Conservation (phyloP, 768 basidiomycete genomes). For the Fistulinella prunicolor region DNA sequence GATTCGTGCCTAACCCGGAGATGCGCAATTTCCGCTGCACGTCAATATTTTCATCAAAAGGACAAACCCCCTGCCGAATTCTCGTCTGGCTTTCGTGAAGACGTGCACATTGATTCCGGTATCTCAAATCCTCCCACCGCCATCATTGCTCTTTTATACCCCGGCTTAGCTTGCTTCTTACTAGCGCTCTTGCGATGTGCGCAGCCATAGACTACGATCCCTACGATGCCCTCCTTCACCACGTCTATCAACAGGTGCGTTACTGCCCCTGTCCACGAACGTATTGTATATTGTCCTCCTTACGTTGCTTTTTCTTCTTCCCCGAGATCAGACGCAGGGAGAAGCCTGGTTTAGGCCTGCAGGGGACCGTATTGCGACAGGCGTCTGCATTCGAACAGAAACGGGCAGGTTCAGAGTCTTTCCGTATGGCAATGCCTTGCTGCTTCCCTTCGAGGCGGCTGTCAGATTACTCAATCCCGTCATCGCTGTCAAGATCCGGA, state of each 20-base stretch:
- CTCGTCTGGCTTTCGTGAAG: not conserved
- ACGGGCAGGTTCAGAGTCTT: conserved; percentile 72
- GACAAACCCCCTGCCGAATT: not conserved
- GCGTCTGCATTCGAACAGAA: conserved; percentile 72
- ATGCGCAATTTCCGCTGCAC: conserved; percentile 1
- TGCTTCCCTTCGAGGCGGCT: conserved; percentile 78
- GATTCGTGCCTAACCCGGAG: conserved; percentile 2
- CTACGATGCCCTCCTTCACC: conserved; percentile 76
- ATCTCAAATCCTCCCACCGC: not conserved
- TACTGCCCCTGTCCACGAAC: too few relatives aligned
- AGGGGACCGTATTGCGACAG: conserved; percentile 71
- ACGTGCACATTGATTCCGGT: not conserved
- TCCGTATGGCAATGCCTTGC: conserved; percentile 73
- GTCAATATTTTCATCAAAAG: not conserved
- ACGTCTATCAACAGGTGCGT: conserved; percentile 72
- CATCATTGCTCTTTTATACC: conserved; percentile 15
- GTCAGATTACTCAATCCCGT: conserved; percentile 74
- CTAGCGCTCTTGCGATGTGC: conserved; percentile 4
- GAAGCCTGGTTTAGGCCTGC: conserved; percentile 85
- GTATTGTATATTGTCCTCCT: too few relatives aligned
- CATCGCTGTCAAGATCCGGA: conserved; percentile 77
- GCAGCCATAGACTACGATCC: conserved; percentile 70
- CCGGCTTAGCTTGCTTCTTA: not conserved
- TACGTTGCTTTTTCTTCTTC: too few relatives aligned
- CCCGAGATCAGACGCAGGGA: conserved; percentile 70